phyloP scores from a whole-genome alignment of 1,139 yeast species.

The Sugiyamaella grinbergsii region DNA sequence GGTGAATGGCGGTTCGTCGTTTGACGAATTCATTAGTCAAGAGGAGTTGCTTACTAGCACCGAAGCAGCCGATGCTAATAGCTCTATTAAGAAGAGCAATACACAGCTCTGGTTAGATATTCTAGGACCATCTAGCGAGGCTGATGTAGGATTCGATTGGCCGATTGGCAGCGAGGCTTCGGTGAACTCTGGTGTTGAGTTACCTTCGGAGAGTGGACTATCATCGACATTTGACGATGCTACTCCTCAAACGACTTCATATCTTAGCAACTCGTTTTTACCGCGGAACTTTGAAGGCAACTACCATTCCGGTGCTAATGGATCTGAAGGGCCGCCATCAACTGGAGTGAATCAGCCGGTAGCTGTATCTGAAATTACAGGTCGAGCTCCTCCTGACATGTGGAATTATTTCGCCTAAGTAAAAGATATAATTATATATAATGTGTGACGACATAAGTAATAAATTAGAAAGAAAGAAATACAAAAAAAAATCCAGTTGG shows the following conservation, averaged over 20 bases:
- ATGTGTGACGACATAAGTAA: slow-evolving; percentile 10
- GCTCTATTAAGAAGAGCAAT: slow-evolving; percentile 2
- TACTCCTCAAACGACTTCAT: slow-evolving; percentile 14
- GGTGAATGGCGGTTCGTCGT: neutral
- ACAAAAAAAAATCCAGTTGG: neutral
- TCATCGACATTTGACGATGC: slow-evolving; percentile 14
- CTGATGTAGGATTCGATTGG: slow-evolving; percentile 13
- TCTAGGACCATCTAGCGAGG: neutral
- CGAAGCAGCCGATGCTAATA: neutral
- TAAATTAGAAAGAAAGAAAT: neutral
- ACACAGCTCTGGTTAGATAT: slow-evolving; percentile 16
- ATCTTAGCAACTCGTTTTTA: slow-evolving; percentile 9
- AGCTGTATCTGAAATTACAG: slow-evolving; percentile 4
- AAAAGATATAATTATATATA: neutral
- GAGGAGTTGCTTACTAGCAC: neutral
- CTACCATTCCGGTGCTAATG: neutral
- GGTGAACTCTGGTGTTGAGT: slow-evolving; percentile 8
- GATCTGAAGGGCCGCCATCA: slow-evolving; percentile 7
- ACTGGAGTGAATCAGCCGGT: slow-evolving; percentile 1
- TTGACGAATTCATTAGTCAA: slow-evolving; percentile 1
- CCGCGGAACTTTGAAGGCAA: slow-evolving; percentile 12
- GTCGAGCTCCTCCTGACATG: slow-evolving; percentile 14
- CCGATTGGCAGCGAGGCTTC: slow-evolving; percentile 13
- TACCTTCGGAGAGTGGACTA: slow-evolving; percentile 15
- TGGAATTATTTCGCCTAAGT: slow-evolving; percentile 18